Percentiles rank a stretch among this genome's conserved stretches.
These are phyloP conservation scores for Rhodotorula sphaerocarpa DNA, from an alignment of 768 basidiomycete species.

Conservation along the genomic window DNA sequence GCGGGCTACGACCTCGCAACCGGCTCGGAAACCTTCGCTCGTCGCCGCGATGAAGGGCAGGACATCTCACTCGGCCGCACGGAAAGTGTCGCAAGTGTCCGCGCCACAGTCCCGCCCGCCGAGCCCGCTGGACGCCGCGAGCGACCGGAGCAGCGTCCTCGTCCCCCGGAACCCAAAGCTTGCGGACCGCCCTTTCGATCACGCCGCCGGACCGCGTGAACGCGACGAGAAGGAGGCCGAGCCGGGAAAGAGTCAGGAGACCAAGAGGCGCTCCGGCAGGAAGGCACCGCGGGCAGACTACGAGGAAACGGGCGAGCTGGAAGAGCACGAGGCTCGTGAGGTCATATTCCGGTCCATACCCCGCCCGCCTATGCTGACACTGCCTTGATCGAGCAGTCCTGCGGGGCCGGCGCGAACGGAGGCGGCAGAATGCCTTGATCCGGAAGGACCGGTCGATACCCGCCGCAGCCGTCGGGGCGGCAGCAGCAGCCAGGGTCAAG, in stretches of 20 bases:
- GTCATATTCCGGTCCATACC: background rate
- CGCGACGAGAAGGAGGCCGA: background rate
- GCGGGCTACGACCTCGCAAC: conserved; percentile 20
- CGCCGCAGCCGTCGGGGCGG: conserved; percentile 11
- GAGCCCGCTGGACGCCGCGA: background rate
- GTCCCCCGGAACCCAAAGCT: background rate
- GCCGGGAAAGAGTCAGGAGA: background rate
- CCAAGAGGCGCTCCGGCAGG: too few relatives aligned
- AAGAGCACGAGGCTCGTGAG: conserved; percentile 26
- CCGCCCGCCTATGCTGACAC: background rate
- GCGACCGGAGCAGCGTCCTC: background rate
- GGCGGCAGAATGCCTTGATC: conserved; percentile 22
- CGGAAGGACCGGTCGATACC: conserved; percentile 24
- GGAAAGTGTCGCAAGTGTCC: background rate
- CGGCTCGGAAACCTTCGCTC: too few relatives aligned
- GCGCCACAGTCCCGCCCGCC: background rate
- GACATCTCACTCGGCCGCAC: background rate
- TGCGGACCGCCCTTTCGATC: too few relatives aligned
- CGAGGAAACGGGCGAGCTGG: conserved; percentile 7
- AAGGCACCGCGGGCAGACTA: background rate
- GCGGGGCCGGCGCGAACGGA: conserved; percentile 18
- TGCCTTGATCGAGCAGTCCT: too few relatives aligned
- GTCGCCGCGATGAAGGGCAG: background rate
- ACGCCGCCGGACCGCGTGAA: background rate
- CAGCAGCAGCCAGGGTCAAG: conserved; percentile 20